Base-by-base conservation (phyloP, 805 yeast species). In the Starmerella kuoi region DNA sequence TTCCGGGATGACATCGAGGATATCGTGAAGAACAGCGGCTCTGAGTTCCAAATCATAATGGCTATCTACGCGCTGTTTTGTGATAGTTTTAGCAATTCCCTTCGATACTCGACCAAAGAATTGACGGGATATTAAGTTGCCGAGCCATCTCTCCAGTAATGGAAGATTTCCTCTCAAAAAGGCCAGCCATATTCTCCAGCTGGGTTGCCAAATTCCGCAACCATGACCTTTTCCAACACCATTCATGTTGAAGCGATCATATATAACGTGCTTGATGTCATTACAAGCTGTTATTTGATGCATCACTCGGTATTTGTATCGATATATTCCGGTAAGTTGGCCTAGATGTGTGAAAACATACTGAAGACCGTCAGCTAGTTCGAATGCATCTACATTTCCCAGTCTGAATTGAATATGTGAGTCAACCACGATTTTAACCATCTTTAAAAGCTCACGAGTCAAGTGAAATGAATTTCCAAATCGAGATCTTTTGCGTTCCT, bases 171-270 rank as follows among this genome's bases (percentile, higher is more conserved):
- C 99, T 52, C 98, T 69, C 64, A 91, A 62, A 61, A 88, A 88
- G 40, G 77, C 81, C 1, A 91, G 66, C 99, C 98, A 91, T 1
- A 87, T 88, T 52, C 95, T 67, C 98, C 97, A 91, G 1, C 95
- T 83, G 0, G 98, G 98, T 57, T 91, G 97, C 99, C 99, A 91
- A 60, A 91, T 82, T 1, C 99, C 99, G 65, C 94, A 83, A 0
- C 98, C 98, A 1, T 98, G 97, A 2, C 98, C 98, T 57, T 88
- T 91, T 0, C 96, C 96, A 21, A 91, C 81, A 14, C 50, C 55
- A n/a, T 74, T 66, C 28, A 70, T 68, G 56, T 91, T 91, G 64
- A 91, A 91, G 47, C 79, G 68, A 49, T 83, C 71, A 57, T 91
- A 91, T 1, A 91, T 79, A 5, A 88, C 77, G 58, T 91, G 98